Percentiles rank a stretch among this genome's conserved stretches.
phyloP scores from a whole-genome alignment of 108 stramenopile genomes.

The Cyclostephanos tholiformis region DNA sequence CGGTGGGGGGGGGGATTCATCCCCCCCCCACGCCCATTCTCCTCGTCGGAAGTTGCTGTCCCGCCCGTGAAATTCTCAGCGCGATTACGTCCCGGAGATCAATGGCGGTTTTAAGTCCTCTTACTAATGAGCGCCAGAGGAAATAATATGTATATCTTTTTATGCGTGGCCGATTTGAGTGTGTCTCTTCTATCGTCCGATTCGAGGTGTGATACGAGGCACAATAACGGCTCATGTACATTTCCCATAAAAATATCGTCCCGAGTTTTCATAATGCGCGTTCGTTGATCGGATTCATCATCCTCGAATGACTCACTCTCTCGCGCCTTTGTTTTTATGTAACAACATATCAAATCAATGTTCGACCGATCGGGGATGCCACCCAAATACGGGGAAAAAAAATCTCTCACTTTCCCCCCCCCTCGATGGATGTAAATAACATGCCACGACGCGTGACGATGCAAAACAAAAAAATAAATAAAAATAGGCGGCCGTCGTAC shows the following conservation, averaged over 20 bases:
- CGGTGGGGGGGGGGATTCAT: too few relatives aligned
- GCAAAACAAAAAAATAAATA: background rate
- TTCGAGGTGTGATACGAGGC: constrained; percentile 27
- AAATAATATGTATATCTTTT: background rate
- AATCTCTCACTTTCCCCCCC: too few relatives aligned
- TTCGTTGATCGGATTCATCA: too few relatives aligned
- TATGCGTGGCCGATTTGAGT: constrained; percentile 33
- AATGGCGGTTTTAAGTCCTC: constrained; percentile 28
- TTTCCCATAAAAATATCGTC: constrained; percentile 21
- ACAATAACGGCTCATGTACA: constrained; percentile 42
- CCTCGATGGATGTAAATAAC: background rate
- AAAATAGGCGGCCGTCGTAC: constrained; percentile 69
- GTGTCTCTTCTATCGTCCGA: constrained; percentile 28
- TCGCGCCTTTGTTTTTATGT: too few relatives aligned
- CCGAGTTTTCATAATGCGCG: too few relatives aligned
- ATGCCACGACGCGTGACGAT: background rate
- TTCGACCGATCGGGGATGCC: too few relatives aligned
- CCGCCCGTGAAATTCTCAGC: constrained; percentile 3
- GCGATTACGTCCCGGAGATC: constrained; percentile 21
- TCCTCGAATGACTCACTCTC: too few relatives aligned
- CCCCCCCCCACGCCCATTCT: constrained; percentile 8
- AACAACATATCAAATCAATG: too few relatives aligned
- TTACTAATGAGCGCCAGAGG: constrained; percentile 46
- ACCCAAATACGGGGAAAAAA: too few relatives aligned
- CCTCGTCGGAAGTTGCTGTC: constrained; percentile 16